These are phyloP conservation scores for Periconia digitata DNA, from an alignment of 2,329 filamentous ascomycete genomes.

Conservation along the genomic window DNA sequence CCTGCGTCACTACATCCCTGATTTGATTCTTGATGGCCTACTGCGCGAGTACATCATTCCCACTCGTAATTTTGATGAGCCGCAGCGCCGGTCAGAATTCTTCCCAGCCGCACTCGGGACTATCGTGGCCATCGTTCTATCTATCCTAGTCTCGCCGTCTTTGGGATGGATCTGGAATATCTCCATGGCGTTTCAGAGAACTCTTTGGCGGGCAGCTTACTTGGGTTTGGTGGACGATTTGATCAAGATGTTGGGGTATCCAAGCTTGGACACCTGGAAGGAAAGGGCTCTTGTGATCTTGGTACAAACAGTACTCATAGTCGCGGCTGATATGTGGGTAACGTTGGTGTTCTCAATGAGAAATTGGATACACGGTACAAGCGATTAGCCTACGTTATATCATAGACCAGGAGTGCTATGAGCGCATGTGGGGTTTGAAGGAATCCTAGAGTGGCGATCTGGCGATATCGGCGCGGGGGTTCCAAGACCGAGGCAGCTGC, in stretches of 20 bases:
- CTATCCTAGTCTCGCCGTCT: conserved; percentile 4
- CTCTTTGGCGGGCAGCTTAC: conserved; percentile 14
- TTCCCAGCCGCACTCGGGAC: conserved; percentile 11
- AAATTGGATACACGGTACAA: neutral
- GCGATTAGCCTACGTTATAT: neutral
- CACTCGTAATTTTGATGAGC: conserved; percentile 11
- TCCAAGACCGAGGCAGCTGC: neutral
- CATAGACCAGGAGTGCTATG: neutral
- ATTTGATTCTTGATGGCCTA: conserved; percentile 12
- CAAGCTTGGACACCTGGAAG: conserved; percentile 12
- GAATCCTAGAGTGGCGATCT: neutral
- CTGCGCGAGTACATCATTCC: conserved; percentile 8
- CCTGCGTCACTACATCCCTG: conserved; percentile 10
- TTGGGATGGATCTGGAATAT: conserved; percentile 6
- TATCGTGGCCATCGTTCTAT: conserved; percentile 6
- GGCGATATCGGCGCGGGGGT: neutral
- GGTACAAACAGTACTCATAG: neutral
- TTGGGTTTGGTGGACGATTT: conserved; percentile 24
- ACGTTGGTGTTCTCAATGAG: too few species aligned
- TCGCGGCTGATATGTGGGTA: too few species aligned
- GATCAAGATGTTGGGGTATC: conserved; percentile 14
- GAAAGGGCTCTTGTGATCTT: conserved; percentile 12
- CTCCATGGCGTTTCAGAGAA: conserved; percentile 7
- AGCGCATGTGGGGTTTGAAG: neutral
- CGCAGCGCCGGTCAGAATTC: conserved; percentile 17